Conservation (phyloP, 352 stramenopile species). For the Phytophthora aleatoria region DNA sequence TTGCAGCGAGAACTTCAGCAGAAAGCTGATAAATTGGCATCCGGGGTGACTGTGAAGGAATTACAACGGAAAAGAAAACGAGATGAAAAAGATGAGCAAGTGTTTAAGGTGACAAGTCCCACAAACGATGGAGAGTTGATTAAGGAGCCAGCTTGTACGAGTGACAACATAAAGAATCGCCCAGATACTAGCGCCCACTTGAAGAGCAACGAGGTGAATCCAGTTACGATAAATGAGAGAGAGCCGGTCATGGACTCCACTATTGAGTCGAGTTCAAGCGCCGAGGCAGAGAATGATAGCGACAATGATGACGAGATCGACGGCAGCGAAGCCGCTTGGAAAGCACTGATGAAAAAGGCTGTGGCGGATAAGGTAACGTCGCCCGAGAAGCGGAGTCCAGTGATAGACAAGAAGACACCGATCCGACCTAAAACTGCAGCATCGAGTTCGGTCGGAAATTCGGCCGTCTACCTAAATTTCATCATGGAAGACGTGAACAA, state of each 20-base stretch:
- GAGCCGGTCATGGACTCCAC: background rate
- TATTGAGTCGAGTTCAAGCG: background rate
- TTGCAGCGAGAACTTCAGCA: background rate
- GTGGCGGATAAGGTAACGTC: background rate
- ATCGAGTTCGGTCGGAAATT: too few species aligned
- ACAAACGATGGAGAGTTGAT: background rate
- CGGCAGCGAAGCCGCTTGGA: conserved; percentile 2
- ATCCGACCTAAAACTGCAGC: background rate
- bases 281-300: background rate
- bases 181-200: too few species aligned
- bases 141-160: background rate
- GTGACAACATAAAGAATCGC: too few species aligned
- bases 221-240: background rate
- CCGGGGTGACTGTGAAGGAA: background rate
- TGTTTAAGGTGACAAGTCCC: background rate
- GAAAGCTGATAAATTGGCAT: background rate
- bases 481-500: conserved; percentile 15
- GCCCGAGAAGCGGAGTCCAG: background rate
- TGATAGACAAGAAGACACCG: background rate
- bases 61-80: background rate
- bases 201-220: background rate
- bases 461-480: background rate
- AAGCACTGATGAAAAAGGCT: background rate
- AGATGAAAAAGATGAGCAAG: background rate
- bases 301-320: background rate